Evolutionary conservation across 495 filamentous ascomycete species (phyloP).

Genomic region (Daldinia loculata): DNA sequence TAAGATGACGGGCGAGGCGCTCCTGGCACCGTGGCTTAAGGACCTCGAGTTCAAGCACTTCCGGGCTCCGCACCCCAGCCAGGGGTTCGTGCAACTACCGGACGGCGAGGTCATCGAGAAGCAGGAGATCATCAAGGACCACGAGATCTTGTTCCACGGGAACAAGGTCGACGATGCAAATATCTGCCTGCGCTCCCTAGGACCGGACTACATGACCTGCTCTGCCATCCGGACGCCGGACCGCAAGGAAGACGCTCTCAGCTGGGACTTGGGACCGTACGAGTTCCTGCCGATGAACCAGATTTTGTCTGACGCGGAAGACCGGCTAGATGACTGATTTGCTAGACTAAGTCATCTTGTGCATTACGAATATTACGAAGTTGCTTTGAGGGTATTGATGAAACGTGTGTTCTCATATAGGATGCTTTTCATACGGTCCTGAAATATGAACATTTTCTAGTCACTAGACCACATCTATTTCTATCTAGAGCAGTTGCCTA

Average conservation of each 20-base stretch:
- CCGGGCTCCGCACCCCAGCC: constrained; percentile 43
- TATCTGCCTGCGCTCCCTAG: constrained; percentile 52
- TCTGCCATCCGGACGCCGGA: constrained; percentile 55
- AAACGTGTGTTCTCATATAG: constrained; percentile 4
- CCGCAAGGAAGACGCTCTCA: constrained; percentile 46
- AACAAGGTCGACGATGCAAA: constrained; percentile 54
- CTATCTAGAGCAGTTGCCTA: constrained; percentile 1
- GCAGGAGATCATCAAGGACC: constrained; percentile 40
- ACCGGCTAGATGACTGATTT: constrained; percentile 22
- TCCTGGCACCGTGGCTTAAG: constrained; percentile 79
- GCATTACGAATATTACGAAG: constrained; percentile 10
- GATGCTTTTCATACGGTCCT: neutral
- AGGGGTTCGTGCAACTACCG: constrained; percentile 31
- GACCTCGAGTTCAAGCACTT: constrained; percentile 58
- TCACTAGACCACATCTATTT: constrained; percentile 16
- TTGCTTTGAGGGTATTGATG: neutral
- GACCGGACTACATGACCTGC: constrained; percentile 58
- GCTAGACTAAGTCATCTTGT: neutral
- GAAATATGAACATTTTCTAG: constrained; percentile 7
- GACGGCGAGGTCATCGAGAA: constrained; percentile 26
- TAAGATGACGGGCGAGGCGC: constrained; percentile 90
- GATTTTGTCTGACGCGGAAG: constrained; percentile 51
- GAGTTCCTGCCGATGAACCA: constrained; percentile 50
- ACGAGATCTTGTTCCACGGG: constrained; percentile 53
- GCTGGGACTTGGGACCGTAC: constrained; percentile 52